These are phyloP conservation scores for Kokia cookei DNA, from an alignment of 441 rosid genomes.

Conservation along the genomic window DNA sequence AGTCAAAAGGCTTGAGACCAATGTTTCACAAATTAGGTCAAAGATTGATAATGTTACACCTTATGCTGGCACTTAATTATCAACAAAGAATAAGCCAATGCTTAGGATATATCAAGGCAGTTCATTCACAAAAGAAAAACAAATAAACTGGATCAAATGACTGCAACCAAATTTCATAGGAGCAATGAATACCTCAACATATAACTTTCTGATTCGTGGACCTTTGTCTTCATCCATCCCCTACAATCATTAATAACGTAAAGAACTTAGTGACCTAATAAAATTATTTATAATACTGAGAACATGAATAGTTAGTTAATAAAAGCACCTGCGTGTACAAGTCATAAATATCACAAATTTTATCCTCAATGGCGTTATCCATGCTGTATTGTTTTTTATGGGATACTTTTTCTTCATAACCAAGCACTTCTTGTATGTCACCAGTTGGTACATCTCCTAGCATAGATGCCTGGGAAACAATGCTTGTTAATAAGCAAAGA, in stretches of 20 bases:
- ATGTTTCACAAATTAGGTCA: neutral
- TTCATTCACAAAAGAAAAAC: neutral
- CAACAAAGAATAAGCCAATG: slow-evolving; percentile 1
- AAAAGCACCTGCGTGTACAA: slow-evolving; percentile 27
- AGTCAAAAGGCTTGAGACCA: neutral
- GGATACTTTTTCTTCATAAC: slow-evolving; percentile 14
- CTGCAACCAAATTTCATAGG: neutral
- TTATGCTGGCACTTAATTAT: neutral
- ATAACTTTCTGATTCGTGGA: slow-evolving; percentile 32
- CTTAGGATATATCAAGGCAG: neutral
- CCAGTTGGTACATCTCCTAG: slow-evolving; percentile 13
- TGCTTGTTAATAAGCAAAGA: slow-evolving; percentile 6
- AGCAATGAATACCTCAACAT: slow-evolving; percentile 24
- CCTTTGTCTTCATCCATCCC: slow-evolving; percentile 35
- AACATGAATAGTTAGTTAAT: slow-evolving; percentile 2
- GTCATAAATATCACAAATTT: slow-evolving; percentile 41
- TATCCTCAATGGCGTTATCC: slow-evolving; percentile 30
- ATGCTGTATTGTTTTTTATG: slow-evolving; percentile 13
- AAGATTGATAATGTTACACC: neutral
- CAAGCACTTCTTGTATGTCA: slow-evolving; percentile 15
- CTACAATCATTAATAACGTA: slow-evolving; percentile 12
- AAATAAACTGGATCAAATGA: neutral
- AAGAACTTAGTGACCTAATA: neutral
- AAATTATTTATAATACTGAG: neutral
- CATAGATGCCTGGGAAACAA: slow-evolving; percentile 16